Evolutionary conservation across 2,329 filamentous ascomycete genomes (phyloP).

Genomic region (Sarocladium strictum): DNA sequence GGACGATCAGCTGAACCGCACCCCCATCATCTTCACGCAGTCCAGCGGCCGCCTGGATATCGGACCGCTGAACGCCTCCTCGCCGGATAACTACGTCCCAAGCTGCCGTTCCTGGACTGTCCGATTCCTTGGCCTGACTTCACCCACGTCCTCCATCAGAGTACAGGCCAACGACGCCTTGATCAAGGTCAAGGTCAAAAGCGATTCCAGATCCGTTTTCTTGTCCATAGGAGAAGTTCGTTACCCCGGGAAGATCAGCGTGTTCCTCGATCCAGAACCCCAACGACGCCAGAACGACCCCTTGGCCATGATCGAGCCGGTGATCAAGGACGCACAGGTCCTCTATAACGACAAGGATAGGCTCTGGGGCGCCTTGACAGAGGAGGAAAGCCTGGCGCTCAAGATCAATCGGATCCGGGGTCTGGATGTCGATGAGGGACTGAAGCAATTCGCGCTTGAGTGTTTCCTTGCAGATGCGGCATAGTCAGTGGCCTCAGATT

Average conservation of each 20-base stretch:
- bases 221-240: neutral
- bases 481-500: neutral
- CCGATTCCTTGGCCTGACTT: neutral
- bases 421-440: neutral
- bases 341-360: neutral
- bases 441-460: neutral
- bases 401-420: neutral
- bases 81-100: neutral
- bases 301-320: neutral
- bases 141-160: neutral
- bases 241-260: neutral
- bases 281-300: neutral
- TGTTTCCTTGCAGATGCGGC: neutral
- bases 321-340: slow-evolving; percentile 3
- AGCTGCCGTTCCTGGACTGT: neutral
- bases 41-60: neutral
- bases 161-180: neutral
- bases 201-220: neutral
- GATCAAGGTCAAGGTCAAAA: neutral
- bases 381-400: neutral
- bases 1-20: neutral
- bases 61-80: neutral
- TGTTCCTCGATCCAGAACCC: neutral
- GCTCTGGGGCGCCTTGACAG: neutral
- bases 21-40: neutral